These are phyloP conservation scores for Allium fistulosum DNA, from an alignment of 106 monocot species.

Conservation along the genomic window DNA sequence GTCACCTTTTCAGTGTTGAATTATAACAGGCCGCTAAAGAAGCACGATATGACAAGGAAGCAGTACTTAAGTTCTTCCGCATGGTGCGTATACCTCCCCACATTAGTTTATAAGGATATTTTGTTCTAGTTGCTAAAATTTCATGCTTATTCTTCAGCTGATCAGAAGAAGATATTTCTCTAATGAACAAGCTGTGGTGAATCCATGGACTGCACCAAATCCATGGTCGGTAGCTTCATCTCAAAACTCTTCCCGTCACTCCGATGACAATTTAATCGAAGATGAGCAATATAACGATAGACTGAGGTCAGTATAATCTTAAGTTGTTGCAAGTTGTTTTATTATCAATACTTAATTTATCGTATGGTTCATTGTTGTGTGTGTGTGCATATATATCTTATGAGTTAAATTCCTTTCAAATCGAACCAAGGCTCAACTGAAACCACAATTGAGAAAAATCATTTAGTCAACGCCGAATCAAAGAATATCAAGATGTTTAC, in stretches of 20 bases:
- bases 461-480: no score
- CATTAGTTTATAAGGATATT: background rate
- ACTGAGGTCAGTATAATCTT: constrained; percentile 29
- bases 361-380: no score
- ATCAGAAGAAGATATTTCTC: constrained; percentile 86
- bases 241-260: constrained; percentile 18
- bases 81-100: constrained; percentile 29
- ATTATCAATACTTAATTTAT: no score
- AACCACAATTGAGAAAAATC: no score
- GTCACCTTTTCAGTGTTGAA: background rate
- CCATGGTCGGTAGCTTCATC: constrained; percentile 48
- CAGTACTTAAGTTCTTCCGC: constrained; percentile 73
- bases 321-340: no score
- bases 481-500: no score
- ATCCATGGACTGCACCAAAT: constrained; percentile 55
- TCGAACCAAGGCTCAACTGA: no score
- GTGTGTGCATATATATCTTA: no score
- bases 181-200: constrained; percentile 53
- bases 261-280: constrained; percentile 44
- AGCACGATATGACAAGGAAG: constrained; percentile 90
- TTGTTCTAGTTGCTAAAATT: background rate
- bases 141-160: constrained; percentile 33
- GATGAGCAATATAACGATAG: constrained; percentile 50
- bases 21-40: constrained; percentile 79
- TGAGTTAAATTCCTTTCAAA: no score